Conservation (phyloP, 1,139 yeast species). For the Petasospora rhodanensis region DNA sequence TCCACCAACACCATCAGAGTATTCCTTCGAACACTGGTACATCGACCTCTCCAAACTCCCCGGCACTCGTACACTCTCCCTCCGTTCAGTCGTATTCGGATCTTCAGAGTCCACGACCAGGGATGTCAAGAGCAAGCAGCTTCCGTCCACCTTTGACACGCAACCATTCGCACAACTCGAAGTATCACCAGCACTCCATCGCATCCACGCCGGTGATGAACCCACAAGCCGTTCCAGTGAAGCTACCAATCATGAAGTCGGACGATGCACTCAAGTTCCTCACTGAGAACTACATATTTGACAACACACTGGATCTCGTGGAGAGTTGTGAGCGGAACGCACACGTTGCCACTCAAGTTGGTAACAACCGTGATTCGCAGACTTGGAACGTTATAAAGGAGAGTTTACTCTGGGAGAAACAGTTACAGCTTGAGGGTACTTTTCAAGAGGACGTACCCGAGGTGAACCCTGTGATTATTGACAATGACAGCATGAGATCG, state of each 20-base stretch:
- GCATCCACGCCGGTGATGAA: constrained; percentile 15
- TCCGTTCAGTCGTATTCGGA: constrained; percentile 7
- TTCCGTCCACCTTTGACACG: constrained; percentile 18
- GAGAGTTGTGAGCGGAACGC: constrained; percentile 45
- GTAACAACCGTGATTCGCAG: constrained; percentile 55
- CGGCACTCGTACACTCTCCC: constrained; percentile 4
- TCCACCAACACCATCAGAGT: constrained; percentile 2
- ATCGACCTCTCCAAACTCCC: constrained; percentile 16
- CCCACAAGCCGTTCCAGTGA: constrained; percentile 24
- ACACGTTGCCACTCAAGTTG: constrained; percentile 49
- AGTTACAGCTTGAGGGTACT: constrained; percentile 8
- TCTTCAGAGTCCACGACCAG: constrained; percentile 23
- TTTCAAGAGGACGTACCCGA: neutral
- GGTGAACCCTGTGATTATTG: constrained; percentile 1
- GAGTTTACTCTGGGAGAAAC: constrained; percentile 44
- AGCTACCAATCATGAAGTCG: constrained; percentile 27
- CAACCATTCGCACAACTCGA: constrained; percentile 15
- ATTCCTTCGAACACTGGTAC: constrained; percentile 1
- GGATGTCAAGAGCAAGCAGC: constrained; percentile 21
- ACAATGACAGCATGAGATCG: constrained; percentile 10
- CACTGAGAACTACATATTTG: constrained; percentile 28
- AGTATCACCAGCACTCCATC: constrained; percentile 7
- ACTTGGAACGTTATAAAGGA: constrained; percentile 65
- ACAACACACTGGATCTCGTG: constrained; percentile 15
- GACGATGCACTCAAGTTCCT: constrained; percentile 24